A percentile compares a stretch with the other conserved stretches of the same genome.
Evolutionary conservation across 2,329 filamentous ascomycete species (phyloP).

Genomic region (Paecilomyces variotii): DNA sequence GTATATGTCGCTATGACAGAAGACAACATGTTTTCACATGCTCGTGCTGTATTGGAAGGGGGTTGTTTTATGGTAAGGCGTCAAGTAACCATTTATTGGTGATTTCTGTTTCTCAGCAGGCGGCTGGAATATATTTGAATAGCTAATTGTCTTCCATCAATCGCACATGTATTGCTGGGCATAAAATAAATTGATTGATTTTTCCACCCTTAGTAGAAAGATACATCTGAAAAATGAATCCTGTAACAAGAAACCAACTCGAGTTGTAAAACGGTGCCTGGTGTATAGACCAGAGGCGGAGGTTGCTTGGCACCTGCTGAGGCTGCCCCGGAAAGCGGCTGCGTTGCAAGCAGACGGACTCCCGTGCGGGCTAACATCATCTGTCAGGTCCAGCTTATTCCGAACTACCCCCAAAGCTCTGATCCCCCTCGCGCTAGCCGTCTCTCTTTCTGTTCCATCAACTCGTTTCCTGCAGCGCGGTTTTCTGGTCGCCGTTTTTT

Average conservation of each 20-base stretch:
- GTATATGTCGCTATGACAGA: neutral
- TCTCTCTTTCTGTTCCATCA: neutral
- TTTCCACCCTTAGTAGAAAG: no score
- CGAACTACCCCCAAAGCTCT: neutral
- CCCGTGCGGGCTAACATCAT: neutral
- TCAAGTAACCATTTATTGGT: neutral
- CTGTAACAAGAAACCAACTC: no score
- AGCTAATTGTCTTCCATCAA: neutral
- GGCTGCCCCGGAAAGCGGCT: neutral
- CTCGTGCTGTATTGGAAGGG: neutral
- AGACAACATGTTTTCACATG: neutral
- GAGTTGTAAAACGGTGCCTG: no score
- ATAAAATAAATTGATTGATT: no score
- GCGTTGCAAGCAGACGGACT: neutral
- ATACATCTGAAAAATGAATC: no score
- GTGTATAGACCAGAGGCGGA: neutral
- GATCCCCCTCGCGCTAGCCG: conserved; percentile 1
- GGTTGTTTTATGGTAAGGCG: neutral
- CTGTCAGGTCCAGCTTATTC: neutral
- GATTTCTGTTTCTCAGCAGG: neutral
- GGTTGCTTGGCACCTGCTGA: neutral
- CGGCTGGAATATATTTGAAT: neutral
- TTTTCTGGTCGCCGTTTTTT: neutral
- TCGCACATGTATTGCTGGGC: neutral
- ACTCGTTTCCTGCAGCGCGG: neutral